Base-by-base conservation (phyloP, 2,329 filamentous ascomycete genomes). In the Penicillium sp. region DNA sequence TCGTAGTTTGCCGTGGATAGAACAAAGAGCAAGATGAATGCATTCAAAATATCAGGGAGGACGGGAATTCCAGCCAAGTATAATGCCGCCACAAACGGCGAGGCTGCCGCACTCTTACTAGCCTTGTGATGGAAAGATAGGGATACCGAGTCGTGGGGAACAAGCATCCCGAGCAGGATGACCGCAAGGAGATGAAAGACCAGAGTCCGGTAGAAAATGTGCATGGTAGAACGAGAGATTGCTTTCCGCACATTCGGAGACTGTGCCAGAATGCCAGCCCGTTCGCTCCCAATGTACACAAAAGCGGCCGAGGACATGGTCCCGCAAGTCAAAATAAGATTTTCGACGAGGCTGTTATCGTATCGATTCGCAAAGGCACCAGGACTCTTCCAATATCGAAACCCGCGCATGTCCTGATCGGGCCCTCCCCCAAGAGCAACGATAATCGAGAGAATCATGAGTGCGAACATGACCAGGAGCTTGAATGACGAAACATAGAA, bases 151-250 rank as follows among this genome's bases (percentile, higher is more conserved):
- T 90, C 74, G 75, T 87, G 90, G 2, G 88, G 87, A 7, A 92
- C 84, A 47, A 87, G 80, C 84, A 90, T 88, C 62, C 88, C 88
- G 47, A 93, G 75, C 44, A 92, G 79, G 51, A 91, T 81, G 36
- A 91, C 85, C 16, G 82, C 85, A 54, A 90, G 71, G 65, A 85
- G 80, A 77, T 93, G 92, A 78, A 93, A 91, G 75, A 91, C 77
- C 61, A 90, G 72, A 67, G 92, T 90, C 51, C 89, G 87, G 75
- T 84, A 92, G 70, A 92, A 91, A 52, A 87, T 91, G 42, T 90
- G 79, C 69, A 84, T 87, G 76, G 91, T 90, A 47, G 88, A 88
- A 54, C 85, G 83, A 10, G 88, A 88, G 47, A 92, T 85, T 21
- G 84, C 87, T 70, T 83, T 84, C 65, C 86, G 82, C 1, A 88